These are phyloP conservation scores for Gracilaria domingensis DNA, from an alignment of 23 red algal species.

Conservation along the genomic window DNA sequence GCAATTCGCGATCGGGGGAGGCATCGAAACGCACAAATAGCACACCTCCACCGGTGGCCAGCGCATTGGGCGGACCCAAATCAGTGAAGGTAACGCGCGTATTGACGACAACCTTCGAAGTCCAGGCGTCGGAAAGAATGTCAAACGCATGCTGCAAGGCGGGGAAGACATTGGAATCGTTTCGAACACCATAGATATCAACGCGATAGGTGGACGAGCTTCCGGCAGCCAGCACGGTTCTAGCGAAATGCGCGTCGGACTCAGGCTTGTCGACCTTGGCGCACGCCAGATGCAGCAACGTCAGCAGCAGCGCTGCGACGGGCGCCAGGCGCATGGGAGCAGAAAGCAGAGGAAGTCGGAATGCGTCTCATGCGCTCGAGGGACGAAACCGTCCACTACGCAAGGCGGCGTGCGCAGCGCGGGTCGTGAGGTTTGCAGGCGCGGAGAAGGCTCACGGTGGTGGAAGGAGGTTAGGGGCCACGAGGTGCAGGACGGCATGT, in stretches of 20 bases:
- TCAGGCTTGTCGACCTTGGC: conserved; percentile 10
- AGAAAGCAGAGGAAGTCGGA: neutral
- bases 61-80: conserved; percentile 21
- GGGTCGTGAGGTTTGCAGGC: neutral
- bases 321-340: conserved; percentile 32
- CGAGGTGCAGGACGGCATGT: neutral
- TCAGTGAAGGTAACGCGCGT: conserved; percentile 41
- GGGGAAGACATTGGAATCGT: conserved; percentile 3
- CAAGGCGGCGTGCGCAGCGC: too few relatives aligned
- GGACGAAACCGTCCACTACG: neutral
- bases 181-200: conserved; percentile 30
- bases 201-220: conserved; percentile 25
- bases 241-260: conserved; percentile 22
- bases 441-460: neutral
- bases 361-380: conserved; percentile 8
- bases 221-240: neutral
- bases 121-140: conserved; percentile 12
- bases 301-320: conserved; percentile 27
- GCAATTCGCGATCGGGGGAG: conserved; percentile 38
- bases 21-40: conserved; percentile 48
- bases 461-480: conserved; percentile 11
- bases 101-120: conserved; percentile 21
- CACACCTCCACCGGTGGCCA: conserved; percentile 45
- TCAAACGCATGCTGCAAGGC: conserved; percentile 12
- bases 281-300: neutral